These are phyloP conservation scores for Omphalotus olearius DNA, from an alignment of 1,284 basidiomycete species.

Conservation along the genomic window DNA sequence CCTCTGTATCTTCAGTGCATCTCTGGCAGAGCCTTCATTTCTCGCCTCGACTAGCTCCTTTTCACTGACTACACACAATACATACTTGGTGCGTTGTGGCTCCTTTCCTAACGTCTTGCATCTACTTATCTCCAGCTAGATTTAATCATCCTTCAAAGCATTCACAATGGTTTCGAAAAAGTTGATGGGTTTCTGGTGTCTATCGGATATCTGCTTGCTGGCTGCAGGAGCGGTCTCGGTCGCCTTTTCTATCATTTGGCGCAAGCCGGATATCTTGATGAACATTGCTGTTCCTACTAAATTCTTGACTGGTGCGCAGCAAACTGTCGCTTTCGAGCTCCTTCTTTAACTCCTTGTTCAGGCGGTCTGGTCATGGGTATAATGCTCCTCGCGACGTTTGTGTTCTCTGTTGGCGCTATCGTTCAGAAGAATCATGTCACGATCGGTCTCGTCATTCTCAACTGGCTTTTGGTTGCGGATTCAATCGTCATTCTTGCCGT, in stretches of 20 bases:
- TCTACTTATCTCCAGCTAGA: neutral
- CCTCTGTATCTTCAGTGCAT: constrained; percentile 24
- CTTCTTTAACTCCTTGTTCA: constrained; percentile 24
- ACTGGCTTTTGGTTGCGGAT: constrained; percentile 65
- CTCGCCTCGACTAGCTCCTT: neutral
- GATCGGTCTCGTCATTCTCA: constrained; percentile 65
- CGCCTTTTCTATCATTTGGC: constrained; percentile 68
- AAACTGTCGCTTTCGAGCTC: constrained; percentile 1
- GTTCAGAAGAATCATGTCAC: constrained; percentile 66
- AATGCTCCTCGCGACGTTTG: constrained; percentile 61
- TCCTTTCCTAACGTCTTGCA: constrained; percentile 18
- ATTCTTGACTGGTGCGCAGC: constrained; percentile 57
- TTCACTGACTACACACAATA: neutral
- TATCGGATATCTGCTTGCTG: constrained; percentile 66
- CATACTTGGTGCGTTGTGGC: neutral
- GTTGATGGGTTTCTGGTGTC: constrained; percentile 66
- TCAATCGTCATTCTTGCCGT: constrained; percentile 53
- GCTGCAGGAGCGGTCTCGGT: constrained; percentile 62
- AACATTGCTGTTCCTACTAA: constrained; percentile 60
- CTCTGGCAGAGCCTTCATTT: constrained; percentile 15
- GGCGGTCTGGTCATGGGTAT: constrained; percentile 72
- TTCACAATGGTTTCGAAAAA: constrained; percentile 63
- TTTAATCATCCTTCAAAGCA: constrained; percentile 19
- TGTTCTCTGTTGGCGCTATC: constrained; percentile 66
- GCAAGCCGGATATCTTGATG: constrained; percentile 56